Conservation (phyloP, 164 flowering plant species). For the Piper longum region DNA sequence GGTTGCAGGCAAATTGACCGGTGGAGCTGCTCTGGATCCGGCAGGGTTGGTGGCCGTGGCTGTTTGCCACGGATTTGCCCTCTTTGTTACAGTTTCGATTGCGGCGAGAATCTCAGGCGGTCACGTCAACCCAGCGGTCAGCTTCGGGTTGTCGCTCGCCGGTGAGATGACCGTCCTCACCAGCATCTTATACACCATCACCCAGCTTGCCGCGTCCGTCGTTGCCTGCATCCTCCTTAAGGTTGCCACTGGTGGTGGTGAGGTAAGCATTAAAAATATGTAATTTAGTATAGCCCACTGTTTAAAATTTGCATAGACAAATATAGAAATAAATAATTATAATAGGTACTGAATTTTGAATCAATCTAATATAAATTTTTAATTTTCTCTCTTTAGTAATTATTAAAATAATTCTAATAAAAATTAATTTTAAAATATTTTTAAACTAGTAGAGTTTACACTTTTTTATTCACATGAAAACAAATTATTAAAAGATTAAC, state of each 20-base stretch:
- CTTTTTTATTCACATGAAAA: too few relatives aligned
- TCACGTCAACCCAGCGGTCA: constrained; percentile 91
- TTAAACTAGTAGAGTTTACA: too few relatives aligned
- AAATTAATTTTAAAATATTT: too few relatives aligned
- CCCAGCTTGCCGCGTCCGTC: constrained; percentile 71
- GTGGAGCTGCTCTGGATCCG: constrained; percentile 59
- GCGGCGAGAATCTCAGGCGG: constrained; percentile 94
- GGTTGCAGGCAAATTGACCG: constrained; percentile 54
- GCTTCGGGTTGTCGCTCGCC: constrained; percentile 86
- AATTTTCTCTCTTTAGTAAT: too few relatives aligned
- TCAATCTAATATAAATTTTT: too few relatives aligned
- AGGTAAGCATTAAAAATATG: background rate
- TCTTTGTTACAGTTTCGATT: constrained; percentile 72
- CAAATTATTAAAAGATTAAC: too few relatives aligned
- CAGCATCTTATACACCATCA: constrained; percentile 79
- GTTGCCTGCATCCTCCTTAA: constrained; percentile 72
- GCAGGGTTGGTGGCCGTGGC: constrained; percentile 78
- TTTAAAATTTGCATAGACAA: too few relatives aligned
- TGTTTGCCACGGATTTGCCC: constrained; percentile 62
- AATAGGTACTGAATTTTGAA: too few relatives aligned
- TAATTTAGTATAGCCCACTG: background rate
- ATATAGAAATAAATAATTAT: too few relatives aligned
- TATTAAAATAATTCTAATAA: too few relatives aligned
- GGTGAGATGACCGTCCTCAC: constrained; percentile 84
- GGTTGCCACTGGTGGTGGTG: constrained; percentile 76